A percentile compares a stretch with the other conserved stretches of the same genome.
Evolutionary conservation across 495 filamentous ascomycete species (phyloP).

Genomic region (Lasiosphaeria hispida): DNA sequence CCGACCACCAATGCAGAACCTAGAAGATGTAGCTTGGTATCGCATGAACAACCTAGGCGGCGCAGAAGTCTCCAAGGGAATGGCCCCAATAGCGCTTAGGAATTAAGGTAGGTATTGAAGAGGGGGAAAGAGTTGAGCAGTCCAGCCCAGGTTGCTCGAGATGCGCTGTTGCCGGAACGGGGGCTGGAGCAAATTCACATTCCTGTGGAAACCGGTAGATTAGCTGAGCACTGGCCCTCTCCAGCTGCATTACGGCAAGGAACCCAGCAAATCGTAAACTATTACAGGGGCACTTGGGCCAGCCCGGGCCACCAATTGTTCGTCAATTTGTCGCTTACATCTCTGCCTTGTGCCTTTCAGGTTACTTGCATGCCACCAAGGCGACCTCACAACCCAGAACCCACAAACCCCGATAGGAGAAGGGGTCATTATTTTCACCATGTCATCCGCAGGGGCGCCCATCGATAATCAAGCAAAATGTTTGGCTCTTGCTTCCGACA

Average conservation of each 20-base stretch:
- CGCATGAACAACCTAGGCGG: too few species aligned
- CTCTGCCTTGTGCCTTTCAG: slow-evolving; percentile 1
- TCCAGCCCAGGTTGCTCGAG: neutral
- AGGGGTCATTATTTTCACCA: neutral
- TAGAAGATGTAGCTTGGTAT: too few species aligned
- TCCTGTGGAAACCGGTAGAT: slow-evolving; percentile 42
- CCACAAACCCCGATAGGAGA: neutral
- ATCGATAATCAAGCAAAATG: too few species aligned
- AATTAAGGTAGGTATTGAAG: neutral
- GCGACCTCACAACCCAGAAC: neutral
- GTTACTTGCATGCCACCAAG: slow-evolving; percentile 2
- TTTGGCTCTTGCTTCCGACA: too few species aligned
- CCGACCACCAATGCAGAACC: too few species aligned
- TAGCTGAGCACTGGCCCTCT: slow-evolving; percentile 34
- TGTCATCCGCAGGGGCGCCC: neutral
- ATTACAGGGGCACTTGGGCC: slow-evolving; percentile 18
- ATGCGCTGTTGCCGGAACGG: neutral
- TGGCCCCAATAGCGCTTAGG: neutral
- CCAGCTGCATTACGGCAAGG: slow-evolving; percentile 20
- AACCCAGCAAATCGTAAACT: slow-evolving; percentile 18
- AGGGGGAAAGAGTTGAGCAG: slow-evolving; percentile 2
- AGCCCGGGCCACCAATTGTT: slow-evolving; percentile 6
- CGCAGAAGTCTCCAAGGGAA: too few species aligned
- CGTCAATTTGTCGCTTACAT: neutral
- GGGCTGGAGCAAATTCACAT: slow-evolving; percentile 31